Conservation (phyloP, 441 rosid species). For the Francoa sonchifolia region DNA sequence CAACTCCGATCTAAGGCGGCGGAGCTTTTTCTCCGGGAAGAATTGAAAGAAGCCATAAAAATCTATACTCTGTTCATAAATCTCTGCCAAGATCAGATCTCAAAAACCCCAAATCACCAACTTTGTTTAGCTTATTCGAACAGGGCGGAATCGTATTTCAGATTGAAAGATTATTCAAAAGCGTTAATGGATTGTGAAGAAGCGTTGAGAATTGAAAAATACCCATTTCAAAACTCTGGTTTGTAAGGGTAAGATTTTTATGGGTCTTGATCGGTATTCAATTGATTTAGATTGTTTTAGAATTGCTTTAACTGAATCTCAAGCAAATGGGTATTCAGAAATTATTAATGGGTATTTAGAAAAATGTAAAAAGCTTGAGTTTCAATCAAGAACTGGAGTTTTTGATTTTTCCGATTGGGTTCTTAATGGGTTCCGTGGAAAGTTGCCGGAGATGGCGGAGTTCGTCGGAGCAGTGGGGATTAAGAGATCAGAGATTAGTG, state of each 20-base stretch:
- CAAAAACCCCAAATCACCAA: no score
- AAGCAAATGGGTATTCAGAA: slow-evolving; percentile 39
- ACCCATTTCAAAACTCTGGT: slow-evolving; percentile 71
- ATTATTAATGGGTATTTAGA: slow-evolving; percentile 42
- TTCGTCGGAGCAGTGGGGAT: slow-evolving; percentile 47
- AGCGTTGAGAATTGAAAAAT: slow-evolving; percentile 44
- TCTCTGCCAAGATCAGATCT: no score
- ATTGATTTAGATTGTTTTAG: slow-evolving; percentile 61
- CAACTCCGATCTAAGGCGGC: no score
- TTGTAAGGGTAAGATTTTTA: slow-evolving; percentile 70
- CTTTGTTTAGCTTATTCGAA: no score
- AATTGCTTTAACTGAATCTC: slow-evolving; percentile 39
- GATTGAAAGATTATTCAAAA: no score
- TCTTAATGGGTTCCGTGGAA: slow-evolving; percentile 45
- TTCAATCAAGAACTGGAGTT: slow-evolving; percentile 61
- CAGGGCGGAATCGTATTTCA: no score
- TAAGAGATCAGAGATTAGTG: slow-evolving; percentile 51
- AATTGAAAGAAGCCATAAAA: no score
- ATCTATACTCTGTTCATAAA: no score
- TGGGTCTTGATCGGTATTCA: slow-evolving; percentile 42
- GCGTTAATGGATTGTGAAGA: no score
- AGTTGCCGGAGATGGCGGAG: slow-evolving; percentile 64
- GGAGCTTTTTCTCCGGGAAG: no score
- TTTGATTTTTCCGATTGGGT: slow-evolving; percentile 85
- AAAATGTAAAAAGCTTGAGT: slow-evolving; percentile 66